Evolutionary conservation across 1,284 basidiomycete genomes (phyloP), one percentile per base, ranked within the genome.

Genomic region (Cryptococcus sp.): DNA sequence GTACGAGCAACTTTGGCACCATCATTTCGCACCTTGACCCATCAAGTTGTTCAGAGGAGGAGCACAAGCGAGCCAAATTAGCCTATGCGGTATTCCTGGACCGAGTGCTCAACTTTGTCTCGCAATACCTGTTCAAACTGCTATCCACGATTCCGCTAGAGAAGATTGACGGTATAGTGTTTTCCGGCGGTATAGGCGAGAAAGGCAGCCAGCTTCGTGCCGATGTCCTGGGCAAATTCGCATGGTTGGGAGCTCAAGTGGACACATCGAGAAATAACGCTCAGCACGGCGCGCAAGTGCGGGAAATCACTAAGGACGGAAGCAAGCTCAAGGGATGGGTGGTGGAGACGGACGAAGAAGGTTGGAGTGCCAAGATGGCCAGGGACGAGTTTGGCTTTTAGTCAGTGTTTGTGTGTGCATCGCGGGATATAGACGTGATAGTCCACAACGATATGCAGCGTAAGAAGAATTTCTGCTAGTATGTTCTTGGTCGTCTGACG

Each of bases 141-240:
- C 80, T 82, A 1, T 60, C 65, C 2, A 83, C 83, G 7, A 48
- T 63, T 1, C 62, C 67, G 19, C 59, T 69, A 11, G 64, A 25
- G 54, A 78, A 61, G 16, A 84, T 92, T 6, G 88, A 92, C 72
- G 90, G 87, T 3, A 73, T 93, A 29, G 89, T 93, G 10, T 93
- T 94, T 72, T 83, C 89, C 0, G 91, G 91, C 4, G 91, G 91
- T 0, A 90, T 94, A 53, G 91, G 91, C 0, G 91, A 94, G 78
- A 81, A 82, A 64, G 84, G 86, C 51, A 79, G 77, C 7, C 80
- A 83, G 61, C 74, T 94, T 57, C 78, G 91, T 43, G 72, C 78
- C 46, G 84, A 84, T 26, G 81, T 93, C 13, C 80, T 79, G 17
- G 72, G 81, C 38, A 79, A 81, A 46, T 79, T 87, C 22, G 65